These are phyloP conservation scores for Prototheca cutis DNA, from an alignment of 163 green algal genomes.

Conservation along the genomic window DNA sequence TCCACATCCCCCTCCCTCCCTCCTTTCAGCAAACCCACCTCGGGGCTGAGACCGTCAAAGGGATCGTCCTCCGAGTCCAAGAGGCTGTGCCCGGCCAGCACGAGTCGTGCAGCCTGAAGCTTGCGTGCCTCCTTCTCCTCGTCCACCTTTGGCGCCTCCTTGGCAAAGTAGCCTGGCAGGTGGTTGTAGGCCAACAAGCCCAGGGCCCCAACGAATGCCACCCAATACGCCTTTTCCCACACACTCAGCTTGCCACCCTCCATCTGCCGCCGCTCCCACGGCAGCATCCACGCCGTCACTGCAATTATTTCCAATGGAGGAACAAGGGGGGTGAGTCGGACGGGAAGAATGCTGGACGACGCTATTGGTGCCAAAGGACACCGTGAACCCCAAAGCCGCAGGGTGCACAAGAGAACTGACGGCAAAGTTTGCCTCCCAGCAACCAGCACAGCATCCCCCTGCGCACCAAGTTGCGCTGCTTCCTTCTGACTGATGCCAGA, in stretches of 20 bases:
- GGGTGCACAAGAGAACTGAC: too few species aligned
- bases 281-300: slow-evolving; percentile 52
- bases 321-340: too few species aligned
- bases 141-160: slow-evolving; percentile 22
- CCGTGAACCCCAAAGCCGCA: too few species aligned
- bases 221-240: slow-evolving; percentile 55
- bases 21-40: slow-evolving; percentile 12
- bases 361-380: too few species aligned
- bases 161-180: slow-evolving; percentile 7
- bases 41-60: slow-evolving; percentile 45
- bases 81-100: slow-evolving; percentile 34
- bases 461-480: slow-evolving; percentile 3
- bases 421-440: not conserved
- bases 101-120: slow-evolving; percentile 20
- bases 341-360: too few species aligned
- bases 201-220: slow-evolving; percentile 40
- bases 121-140: slow-evolving; percentile 30
- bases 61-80: slow-evolving; percentile 36
- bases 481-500: not conserved
- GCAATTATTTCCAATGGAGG: too few species aligned
- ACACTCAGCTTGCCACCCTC: slow-evolving; percentile 31
- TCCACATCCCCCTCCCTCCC: not conserved
- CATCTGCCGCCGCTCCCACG: slow-evolving; percentile 63
- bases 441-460: not conserved
- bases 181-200: slow-evolving; percentile 38